Evolutionary conservation across 352 stramenopile genomes (phyloP).

Genomic region (Pythium phragmitis): DNA sequence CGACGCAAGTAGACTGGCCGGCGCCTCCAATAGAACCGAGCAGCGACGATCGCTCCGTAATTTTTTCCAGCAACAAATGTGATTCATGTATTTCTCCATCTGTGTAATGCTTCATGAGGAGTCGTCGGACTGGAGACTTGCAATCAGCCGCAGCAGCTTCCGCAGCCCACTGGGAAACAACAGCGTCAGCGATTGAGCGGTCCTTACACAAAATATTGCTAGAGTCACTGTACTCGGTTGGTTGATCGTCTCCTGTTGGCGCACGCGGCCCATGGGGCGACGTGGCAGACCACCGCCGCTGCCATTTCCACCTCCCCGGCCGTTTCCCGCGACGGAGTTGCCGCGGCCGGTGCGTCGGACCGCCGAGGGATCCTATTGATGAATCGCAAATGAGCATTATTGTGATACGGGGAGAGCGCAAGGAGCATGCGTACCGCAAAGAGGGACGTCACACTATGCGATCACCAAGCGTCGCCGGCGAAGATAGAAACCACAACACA

Average conservation of each 20-base stretch:
- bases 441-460: constrained; percentile 43
- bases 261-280: constrained; percentile 60
- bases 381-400: background rate
- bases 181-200: background rate
- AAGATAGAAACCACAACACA: background rate
- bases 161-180: constrained; percentile 34
- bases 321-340: background rate
- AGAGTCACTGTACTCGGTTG: constrained; percentile 44
- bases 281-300: constrained; percentile 34
- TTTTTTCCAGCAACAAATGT: constrained; percentile 10
- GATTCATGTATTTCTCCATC: constrained; percentile 8
- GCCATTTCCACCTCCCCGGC: constrained; percentile 10
- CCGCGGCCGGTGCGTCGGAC: constrained; percentile 25
- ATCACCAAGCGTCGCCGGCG: background rate
- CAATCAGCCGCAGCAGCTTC: constrained; percentile 40
- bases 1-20: constrained; percentile 46
- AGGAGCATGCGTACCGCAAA: constrained; percentile 41
- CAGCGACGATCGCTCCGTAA: constrained; percentile 5
- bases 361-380: constrained; percentile 43
- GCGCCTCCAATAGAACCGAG: constrained; percentile 13
- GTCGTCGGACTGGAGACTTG: background rate
- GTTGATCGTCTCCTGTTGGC: constrained; percentile 48
- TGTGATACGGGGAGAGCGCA: too few species aligned
- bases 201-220: background rate
- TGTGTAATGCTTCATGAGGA: background rate